phyloP scores from a whole-genome alignment of 176 grass and related monocot genomes.

The Microstegium vimineum region DNA sequence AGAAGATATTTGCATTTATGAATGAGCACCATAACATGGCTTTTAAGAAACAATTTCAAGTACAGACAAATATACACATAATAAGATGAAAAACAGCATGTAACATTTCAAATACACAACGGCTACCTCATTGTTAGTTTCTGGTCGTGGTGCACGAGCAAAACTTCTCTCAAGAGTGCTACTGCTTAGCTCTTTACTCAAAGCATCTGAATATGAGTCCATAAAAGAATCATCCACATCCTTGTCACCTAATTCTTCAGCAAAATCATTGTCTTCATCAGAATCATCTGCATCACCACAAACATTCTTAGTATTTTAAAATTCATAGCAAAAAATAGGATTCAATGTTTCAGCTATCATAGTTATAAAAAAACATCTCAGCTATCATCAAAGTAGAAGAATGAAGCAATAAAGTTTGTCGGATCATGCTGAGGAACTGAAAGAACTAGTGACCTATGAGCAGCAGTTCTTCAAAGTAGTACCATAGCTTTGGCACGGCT shows the following conservation, averaged over 20 bases:
- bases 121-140: constrained; percentile 50
- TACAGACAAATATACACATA: not conserved
- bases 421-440: not conserved
- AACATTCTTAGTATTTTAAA: not conserved
- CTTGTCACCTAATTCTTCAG: constrained; percentile 52
- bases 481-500: not conserved
- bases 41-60: not conserved
- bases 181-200: constrained; percentile 76
- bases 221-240: constrained; percentile 58
- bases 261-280: constrained; percentile 50
- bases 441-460: not conserved
- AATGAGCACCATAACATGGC: not conserved
- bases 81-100: not conserved
- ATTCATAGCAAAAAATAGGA: not conserved
- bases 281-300: constrained; percentile 60
- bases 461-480: not conserved
- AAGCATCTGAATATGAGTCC: constrained; percentile 82
- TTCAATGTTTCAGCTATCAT: not conserved
- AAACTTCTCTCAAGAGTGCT: constrained; percentile 84
- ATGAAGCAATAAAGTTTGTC: not conserved
- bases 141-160: constrained; percentile 36
- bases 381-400: not conserved
- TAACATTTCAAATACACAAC: not conserved
- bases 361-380: not conserved
- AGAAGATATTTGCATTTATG: not conserved